Base-by-base conservation (phyloP, 768 basidiomycete genomes). In the Lactarius hatsudake region DNA sequence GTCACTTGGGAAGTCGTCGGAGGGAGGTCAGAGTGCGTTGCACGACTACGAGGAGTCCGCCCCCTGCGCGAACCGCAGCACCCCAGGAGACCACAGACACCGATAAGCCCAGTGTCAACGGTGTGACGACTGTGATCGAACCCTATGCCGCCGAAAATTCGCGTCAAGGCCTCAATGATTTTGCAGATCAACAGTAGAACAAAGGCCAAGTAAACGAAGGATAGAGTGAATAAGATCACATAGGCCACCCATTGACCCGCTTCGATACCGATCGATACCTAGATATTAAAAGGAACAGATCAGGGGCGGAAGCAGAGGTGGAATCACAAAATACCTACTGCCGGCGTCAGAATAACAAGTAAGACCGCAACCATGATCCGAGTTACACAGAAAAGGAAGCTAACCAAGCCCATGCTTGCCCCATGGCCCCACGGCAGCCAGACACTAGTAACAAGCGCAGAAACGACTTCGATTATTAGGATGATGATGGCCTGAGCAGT, bases 401-500 rank as follows among this genome's bases (percentile, higher is more conserved):
- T 94, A 66, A 96, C 89, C 42, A 95, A 82, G 17, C 96, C 96
- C 97, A 98, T 98, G 68, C 94, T 92, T 2, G 96, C 94, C 1
- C 96, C 94, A 62, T 90, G 90, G 36, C 93, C 94, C 96, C 96
- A 99, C 20, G 96, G 96, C 66, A 97, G 83, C 94, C 94, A 97
- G 38, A 96, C 81, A 68, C 92, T 95, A 38, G 96, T 97, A 32
- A 92, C 86, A 65, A 98, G 80, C 6, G 95, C 93, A 54, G 91
- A 88, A 26, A 82, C 82, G 18, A 99, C 90, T 76, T 99, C 97
- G 23, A 94, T 85, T 36, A 97, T 83, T 32, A 98, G 82, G 69
- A 99, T 87, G 62, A 98, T 82, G 70, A 96, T 87, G 4, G 94
- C 90, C 75, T 98, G 97, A 3, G 92, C 88, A 0, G 94, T 96